Evolutionary conservation across 805 yeast species (phyloP).

Genomic region (Jamesozyma lodderae): DNA sequence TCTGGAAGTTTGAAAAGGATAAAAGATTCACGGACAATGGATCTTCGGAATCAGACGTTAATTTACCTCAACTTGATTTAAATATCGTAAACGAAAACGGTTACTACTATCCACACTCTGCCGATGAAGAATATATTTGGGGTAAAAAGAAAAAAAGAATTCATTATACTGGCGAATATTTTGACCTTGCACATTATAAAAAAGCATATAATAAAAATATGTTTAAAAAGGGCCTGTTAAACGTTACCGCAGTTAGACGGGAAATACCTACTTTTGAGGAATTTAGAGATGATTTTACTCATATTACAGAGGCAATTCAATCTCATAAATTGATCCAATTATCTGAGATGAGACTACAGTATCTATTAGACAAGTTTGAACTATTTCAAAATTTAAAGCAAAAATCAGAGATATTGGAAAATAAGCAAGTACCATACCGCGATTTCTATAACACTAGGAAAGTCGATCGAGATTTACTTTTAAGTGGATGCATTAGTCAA

Average conservation of each 20-base stretch:
- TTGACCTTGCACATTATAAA: slow-evolving; percentile 26
- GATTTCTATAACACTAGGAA: slow-evolving; percentile 91
- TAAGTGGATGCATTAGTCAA: slow-evolving; percentile 25
- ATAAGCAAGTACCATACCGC: slow-evolving; percentile 34
- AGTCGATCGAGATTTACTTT: slow-evolving; percentile 47
- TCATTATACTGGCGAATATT: slow-evolving; percentile 30
- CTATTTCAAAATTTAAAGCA: slow-evolving; percentile 30
- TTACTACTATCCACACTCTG: slow-evolving; percentile 6
- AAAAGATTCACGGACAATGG: slow-evolving; percentile 19
- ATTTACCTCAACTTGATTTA: slow-evolving; percentile 10
- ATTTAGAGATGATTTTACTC: slow-evolving; percentile 27
- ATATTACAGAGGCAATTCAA: slow-evolving; percentile 16
- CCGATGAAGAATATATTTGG: slow-evolving; percentile 15
- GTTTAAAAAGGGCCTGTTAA: background rate
- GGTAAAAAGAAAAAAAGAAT: slow-evolving; percentile 1
- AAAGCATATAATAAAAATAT: slow-evolving; percentile 6
- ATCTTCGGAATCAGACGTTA: slow-evolving; percentile 1
- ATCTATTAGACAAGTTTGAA: slow-evolving; percentile 31
- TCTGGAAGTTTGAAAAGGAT: slow-evolving; percentile 34
- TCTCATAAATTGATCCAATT: slow-evolving; percentile 12
- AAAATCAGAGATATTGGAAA: slow-evolving; percentile 29
- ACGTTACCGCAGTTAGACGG: slow-evolving; percentile 1
- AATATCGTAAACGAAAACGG: slow-evolving; percentile 2
- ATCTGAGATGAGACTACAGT: slow-evolving; percentile 25
- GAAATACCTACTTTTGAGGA: slow-evolving; percentile 25